Evolutionary conservation across 1,284 basidiomycete species (phyloP).

Genomic region (Ustilago lituana): DNA sequence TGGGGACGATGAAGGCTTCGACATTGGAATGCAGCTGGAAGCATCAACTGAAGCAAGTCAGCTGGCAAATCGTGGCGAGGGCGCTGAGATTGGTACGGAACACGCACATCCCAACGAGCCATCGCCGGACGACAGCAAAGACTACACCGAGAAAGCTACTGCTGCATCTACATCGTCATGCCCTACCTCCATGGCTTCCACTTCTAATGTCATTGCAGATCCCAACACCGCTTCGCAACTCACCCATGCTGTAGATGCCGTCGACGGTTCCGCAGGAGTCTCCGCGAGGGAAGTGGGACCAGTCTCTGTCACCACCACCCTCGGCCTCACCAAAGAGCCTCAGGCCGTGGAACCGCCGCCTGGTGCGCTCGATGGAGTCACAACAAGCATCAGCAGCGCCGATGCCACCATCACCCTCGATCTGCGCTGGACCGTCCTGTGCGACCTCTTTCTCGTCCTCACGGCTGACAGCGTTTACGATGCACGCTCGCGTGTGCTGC

Average conservation of each 20-base stretch:
- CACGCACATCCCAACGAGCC: neutral
- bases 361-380: slow-evolving; percentile 61
- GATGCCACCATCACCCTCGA: slow-evolving; percentile 65
- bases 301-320: slow-evolving; percentile 35
- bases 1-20: slow-evolving; percentile 19
- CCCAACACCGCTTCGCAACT: slow-evolving; percentile 63
- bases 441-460: slow-evolving; percentile 66
- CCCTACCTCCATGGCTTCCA: slow-evolving; percentile 6
- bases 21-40: slow-evolving; percentile 34
- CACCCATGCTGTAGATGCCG: slow-evolving; percentile 28
- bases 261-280: slow-evolving; percentile 7
- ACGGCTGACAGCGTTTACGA: slow-evolving; percentile 67
- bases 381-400: slow-evolving; percentile 61
- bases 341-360: slow-evolving; percentile 56
- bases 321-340: slow-evolving; percentile 55
- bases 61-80: neutral
- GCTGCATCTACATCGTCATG: neutral
- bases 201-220: slow-evolving; percentile 39
- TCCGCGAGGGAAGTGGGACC: slow-evolving; percentile 18
- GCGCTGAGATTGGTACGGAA: slow-evolving; percentile 10
- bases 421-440: slow-evolving; percentile 66
- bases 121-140: no score
- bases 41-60: neutral
- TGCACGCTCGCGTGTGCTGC: slow-evolving; percentile 63
- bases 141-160: neutral